A percentile compares a stretch with the other conserved stretches of the same genome.
These are phyloP conservation scores for Arachis monticola DNA, from an alignment of 331 rosid species.

Conservation along the genomic window DNA sequence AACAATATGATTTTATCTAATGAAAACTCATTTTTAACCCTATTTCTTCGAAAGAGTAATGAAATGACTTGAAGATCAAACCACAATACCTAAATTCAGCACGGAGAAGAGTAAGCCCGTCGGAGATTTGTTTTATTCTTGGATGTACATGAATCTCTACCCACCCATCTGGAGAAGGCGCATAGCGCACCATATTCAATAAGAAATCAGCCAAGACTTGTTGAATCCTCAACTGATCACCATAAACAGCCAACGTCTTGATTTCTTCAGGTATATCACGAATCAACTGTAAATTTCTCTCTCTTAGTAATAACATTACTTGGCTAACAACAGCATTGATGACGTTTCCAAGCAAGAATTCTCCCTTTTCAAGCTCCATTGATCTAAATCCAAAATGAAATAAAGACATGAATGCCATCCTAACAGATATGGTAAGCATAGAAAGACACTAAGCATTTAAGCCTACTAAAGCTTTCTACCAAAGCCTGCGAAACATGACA, in stretches of 20 bases:
- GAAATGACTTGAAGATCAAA: conserved; percentile 35
- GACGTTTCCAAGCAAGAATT: conserved; percentile 86
- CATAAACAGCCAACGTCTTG: conserved; percentile 85
- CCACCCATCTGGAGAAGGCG: conserved; percentile 97
- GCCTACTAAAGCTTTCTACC: conserved; percentile 15
- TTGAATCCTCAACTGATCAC: conserved; percentile 93
- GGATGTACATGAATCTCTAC: conserved; percentile 89
- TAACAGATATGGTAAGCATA: conserved; percentile 30
- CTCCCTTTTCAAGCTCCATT: conserved; percentile 87
- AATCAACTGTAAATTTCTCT: conserved; percentile 84
- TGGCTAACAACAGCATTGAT: conserved; percentile 98
- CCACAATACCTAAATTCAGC: conserved; percentile 83
- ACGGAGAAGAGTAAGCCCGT: conserved; percentile 61
- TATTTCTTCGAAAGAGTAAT: conserved; percentile 5
- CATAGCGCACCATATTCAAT: conserved; percentile 85
- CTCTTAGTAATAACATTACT: conserved; percentile 88
- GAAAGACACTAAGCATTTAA: conserved; percentile 33
- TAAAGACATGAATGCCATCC: conserved; percentile 36
- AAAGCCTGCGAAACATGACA: conserved; percentile 9
- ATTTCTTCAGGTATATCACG: conserved; percentile 99
- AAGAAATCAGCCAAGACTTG: conserved; percentile 94
- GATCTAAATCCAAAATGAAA: conserved; percentile 57
- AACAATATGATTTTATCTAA: conserved; percentile 3
- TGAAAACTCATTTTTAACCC: conserved; percentile 2
- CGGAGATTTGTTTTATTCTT: conserved; percentile 68